Base-by-base conservation (phyloP, 495 filamentous ascomycete species). In the Venustampulla echinocandica region DNA sequence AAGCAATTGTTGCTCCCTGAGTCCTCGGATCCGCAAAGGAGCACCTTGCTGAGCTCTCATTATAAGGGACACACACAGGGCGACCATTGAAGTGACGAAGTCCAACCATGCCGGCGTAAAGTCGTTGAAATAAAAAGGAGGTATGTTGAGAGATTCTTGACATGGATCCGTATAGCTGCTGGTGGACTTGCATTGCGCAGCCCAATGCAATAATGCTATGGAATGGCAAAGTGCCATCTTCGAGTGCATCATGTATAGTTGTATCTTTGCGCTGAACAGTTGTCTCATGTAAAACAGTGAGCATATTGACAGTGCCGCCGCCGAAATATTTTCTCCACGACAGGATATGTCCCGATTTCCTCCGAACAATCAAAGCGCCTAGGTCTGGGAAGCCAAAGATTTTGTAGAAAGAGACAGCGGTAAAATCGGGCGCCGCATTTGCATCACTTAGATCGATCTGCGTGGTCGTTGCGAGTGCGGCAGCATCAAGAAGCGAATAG, bases 311-410 rank as follows among this genome's bases (percentile, higher is more conserved):
- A 1, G 84, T 87, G 5, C 85, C 84, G 9, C 85, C 85, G 23
- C 84, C 85, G 57, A 90, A 90, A 57, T 83, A 88, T 42, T 69
- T 75, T 22, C 82, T 70, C 40, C 76, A 67, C 39, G 69, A 63
- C 9, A 90, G 69, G 28, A 84, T 72, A 35, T 77, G 69, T 1
- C 75, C 78, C 17, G 80, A 77, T 15, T 69, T 66, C 53, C 71
- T 79, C 20, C 82, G 74, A 10, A 89, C 71, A 28, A 87, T 71
- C 18, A 90, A 61, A 4, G 74, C 84, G 1, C 85, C 85, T 13
- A 90, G 69, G 45, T 89, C 80, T 0, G 85, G 85, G 46, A 85
- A 85, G 11, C 85, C 85, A 57, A 89, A 89, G 42, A 89, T 84
- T 62, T 90, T 90, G 62, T 89, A 88, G 57, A 89, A 78, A 7